Evolutionary conservation across 345 rosid genomes (phyloP), one percentile per base, ranked within the genome.

Genomic region (Hibiscus mutabilis): DNA sequence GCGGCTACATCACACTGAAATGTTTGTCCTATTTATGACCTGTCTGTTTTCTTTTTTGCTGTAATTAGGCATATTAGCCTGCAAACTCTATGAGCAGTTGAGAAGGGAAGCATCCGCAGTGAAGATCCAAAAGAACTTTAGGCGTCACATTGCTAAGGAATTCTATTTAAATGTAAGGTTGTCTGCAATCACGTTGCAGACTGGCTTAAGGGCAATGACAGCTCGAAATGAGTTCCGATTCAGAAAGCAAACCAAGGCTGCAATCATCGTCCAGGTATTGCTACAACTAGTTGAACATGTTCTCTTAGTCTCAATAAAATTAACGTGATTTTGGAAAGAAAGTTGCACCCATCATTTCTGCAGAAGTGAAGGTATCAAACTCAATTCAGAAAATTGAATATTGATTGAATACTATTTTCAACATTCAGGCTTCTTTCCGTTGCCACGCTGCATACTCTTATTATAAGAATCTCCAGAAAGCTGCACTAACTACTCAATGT

Each of bases 171-270:
- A 83, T 37, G 73, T 78, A 24, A 82, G 84, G 75, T 80, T 72
- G 71, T 91, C 96, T 69, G 89, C 93, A 42, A 82, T 91, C 59
- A 75, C 83, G 62, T 75, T 92, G 79, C 99, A 95, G 85, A 86
- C 97, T 40, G 91, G 94, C 35, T 84, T 92, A 74, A 90, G 97
- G 81, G 96, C 93, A 62, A 92, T 95, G 99, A 84, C 86, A 73
- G 96, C 98, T 84, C 96, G 92, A 71, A 85, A 91, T 80, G 98
- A 89, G 68, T 95, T 92, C 84, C 85, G 97, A 81, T 88, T 86
- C 83, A 84, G 96, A 86, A 90, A 82, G 87, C 97, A 86, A 83
- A 95, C 96, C 18, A 92, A 88, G 86, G 99, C 99, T 74, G 90
- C 99, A 77, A 88, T 86, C 70, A 79, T 83, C 69, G 80, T 95